Percentiles rank a stretch among this genome's conserved stretches.
phyloP scores from a whole-genome alignment of 345 rosid species.

The Leavenworthia alabamica region DNA sequence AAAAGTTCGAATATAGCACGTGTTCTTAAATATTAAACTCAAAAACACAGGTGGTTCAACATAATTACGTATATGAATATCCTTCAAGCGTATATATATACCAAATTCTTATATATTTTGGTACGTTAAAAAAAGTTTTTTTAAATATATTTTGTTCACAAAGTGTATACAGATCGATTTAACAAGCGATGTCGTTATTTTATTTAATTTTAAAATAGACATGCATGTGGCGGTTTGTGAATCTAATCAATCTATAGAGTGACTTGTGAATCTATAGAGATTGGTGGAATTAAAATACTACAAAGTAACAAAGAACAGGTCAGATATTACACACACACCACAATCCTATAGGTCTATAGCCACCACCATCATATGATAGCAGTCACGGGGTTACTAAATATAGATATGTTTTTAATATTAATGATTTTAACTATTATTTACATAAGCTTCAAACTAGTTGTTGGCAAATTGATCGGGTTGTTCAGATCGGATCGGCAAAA shows the following conservation, averaged over 20 bases:
- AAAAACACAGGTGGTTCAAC: not conserved
- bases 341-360: not conserved
- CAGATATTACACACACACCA: constrained; percentile 2
- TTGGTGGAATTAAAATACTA: not conserved
- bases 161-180: not conserved
- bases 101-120: not conserved
- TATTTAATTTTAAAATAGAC: not conserved
- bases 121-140: not conserved
- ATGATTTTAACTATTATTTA: not conserved
- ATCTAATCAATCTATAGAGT: constrained; percentile 1
- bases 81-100: not conserved
- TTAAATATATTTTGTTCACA: not conserved
- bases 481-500: too few species aligned
- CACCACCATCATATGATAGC: constrained; percentile 4
- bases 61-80: not conserved
- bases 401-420: not conserved
- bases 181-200: constrained; percentile 6
- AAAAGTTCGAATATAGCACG: not conserved
- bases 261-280: not conserved
- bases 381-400: constrained; percentile 11
- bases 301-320: constrained; percentile 14
- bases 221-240: constrained; percentile 26
- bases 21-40: not conserved
- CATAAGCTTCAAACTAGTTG: not conserved
- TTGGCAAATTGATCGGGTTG: too few species aligned